Evolutionary conservation across 768 basidiomycete species (phyloP).

Genomic region (Roridomyces roridus): DNA sequence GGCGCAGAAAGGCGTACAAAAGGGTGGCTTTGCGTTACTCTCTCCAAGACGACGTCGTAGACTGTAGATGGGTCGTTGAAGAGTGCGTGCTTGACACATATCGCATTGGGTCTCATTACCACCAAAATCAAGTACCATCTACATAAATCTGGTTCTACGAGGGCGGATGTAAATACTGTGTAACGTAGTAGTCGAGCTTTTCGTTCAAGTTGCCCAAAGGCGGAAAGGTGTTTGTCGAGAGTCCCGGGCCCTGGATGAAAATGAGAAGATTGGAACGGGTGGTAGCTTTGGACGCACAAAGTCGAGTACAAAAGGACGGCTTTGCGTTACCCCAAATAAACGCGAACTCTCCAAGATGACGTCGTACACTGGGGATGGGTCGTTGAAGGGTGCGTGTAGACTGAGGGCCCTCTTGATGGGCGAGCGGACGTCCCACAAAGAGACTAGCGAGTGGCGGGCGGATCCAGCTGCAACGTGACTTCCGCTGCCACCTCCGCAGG

Average conservation of each 20-base stretch:
- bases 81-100: no score
- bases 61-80: no score
- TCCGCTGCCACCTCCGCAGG: constrained; percentile 72
- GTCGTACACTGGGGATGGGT: constrained; percentile 79
- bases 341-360: constrained; percentile 79
- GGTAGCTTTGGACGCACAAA: constrained; percentile 52
- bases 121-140: no score
- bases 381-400: constrained; percentile 81
- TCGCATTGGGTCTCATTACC: no score
- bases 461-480: constrained; percentile 77
- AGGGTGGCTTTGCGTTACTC: no score
- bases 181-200: constrained; percentile 56
- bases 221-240: constrained; percentile 49
- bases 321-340: constrained; percentile 79
- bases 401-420: constrained; percentile 68
- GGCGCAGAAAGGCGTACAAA: no score
- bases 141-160: neutral
- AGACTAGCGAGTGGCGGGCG: constrained; percentile 77
- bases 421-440: constrained; percentile 82
- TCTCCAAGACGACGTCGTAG: no score
- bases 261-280: neutral
- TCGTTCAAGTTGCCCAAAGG: constrained; percentile 38
- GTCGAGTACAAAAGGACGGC: constrained; percentile 78
- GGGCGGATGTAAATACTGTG: constrained; percentile 37
- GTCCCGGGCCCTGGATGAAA: constrained; percentile 57